Conservation (phyloP, 495 filamentous ascomycete species). For the Neurospora sp. region DNA sequence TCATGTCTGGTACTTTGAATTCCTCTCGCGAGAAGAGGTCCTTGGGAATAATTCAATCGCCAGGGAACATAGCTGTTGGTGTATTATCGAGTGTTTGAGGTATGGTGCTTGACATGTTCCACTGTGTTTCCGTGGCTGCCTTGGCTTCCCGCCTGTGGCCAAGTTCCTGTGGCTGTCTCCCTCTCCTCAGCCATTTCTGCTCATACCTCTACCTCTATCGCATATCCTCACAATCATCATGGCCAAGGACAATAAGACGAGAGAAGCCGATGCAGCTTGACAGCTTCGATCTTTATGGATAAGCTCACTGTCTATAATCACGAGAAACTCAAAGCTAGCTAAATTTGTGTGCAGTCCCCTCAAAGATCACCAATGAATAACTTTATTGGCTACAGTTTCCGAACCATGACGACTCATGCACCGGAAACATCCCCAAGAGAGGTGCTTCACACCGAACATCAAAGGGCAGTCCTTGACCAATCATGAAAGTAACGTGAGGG, state of each 20-base stretch:
- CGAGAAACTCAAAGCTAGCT: background rate
- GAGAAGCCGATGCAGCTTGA: background rate
- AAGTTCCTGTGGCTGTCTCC: background rate
- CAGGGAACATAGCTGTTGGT: background rate
- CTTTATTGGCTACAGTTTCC: background rate
- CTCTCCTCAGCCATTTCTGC: background rate
- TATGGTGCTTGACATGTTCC: conserved; percentile 12
- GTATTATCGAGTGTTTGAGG: background rate
- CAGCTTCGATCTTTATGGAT: background rate
- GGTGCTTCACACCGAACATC: background rate
- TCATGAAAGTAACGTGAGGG: background rate
- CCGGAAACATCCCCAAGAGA: background rate
- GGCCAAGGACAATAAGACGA: background rate
- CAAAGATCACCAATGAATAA: background rate
- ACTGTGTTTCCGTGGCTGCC: conserved; percentile 11
- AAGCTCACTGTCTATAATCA: background rate
- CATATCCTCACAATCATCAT: background rate
- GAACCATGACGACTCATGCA: background rate
- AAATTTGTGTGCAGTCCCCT: background rate
- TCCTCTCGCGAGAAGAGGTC: too few relatives aligned
- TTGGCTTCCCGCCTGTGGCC: background rate
- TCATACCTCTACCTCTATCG: background rate
- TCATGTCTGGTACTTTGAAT: too few relatives aligned
- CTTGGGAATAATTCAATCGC: background rate
- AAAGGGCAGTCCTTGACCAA: background rate